Evolutionary conservation across 2,329 filamentous ascomycete species (phyloP), one percentile per base, ranked within the genome.

Genomic region (Tympanopsis confertula): DNA sequence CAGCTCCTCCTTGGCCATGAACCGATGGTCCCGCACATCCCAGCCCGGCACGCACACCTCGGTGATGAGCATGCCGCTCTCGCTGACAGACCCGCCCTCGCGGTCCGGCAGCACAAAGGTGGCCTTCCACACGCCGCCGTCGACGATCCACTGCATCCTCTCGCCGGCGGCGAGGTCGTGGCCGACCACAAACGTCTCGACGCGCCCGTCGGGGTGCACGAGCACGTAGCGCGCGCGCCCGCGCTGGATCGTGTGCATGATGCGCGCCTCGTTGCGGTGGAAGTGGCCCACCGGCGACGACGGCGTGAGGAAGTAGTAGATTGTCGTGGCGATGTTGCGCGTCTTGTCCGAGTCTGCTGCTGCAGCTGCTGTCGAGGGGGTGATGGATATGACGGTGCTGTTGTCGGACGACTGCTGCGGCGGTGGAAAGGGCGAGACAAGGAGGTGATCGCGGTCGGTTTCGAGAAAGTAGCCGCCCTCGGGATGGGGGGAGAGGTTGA

Each of bases 31-130:
- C 40, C 61, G 63, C 45, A 65, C 81, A 48, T 82, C 77, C 47
- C 83, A 83, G 0, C 78, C 79, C 0, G 78, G 78, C 5, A 81
- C 65, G 2, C 81, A 77, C 0, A 74, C 80, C 61, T 84, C 77
- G 35, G 70, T 75, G 41, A 84, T 82, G 56, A 84, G 58, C 46
- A 81, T 52, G 0, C 72, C 73, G 14, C 61, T 62, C 26, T 57
- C 61, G 26, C 54, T 58, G 19, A 45, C 49, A 4, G 50, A 47
- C 3, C 46, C 53, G 17, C 49, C 53, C 32, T 55, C 55, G 7
- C 50, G 53, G 37, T 68, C 65, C 2, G 66, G 62, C 20, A 80
- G 52, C 40, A 83, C 48, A 53, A 69, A 81, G 47, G 67, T 78
- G 10, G 69, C 71, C 56, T 83, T 84, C 51, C 69, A 84, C 52